phyloP scores from a whole-genome alignment of 2,329 filamentous ascomycete species.

The Emergomyces orientalis region DNA sequence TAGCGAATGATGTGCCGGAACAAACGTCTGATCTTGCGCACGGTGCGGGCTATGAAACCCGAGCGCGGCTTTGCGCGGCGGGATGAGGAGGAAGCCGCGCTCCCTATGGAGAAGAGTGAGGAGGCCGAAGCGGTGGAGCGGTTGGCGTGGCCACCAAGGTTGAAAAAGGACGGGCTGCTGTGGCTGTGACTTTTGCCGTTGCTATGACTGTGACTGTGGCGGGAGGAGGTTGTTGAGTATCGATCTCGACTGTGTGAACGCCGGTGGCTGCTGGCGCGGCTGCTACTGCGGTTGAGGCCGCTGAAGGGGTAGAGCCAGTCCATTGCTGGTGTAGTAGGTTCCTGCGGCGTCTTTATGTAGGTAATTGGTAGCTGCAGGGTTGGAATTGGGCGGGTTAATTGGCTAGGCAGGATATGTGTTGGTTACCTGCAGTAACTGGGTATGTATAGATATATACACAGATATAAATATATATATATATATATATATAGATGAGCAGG shows the following conservation, averaged over 20 bases:
- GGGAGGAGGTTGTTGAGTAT: constrained; percentile 26
- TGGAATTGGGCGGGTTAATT: not conserved
- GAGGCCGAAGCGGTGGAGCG: constrained; percentile 30
- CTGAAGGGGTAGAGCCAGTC: constrained; percentile 37
- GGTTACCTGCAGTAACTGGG: not conserved
- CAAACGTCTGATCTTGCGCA: constrained; percentile 67
- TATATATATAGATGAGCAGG: not conserved
- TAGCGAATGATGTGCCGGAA: constrained; percentile 73
- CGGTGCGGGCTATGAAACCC: constrained; percentile 64
- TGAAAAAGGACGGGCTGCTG: constrained; percentile 41
- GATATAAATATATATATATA: not conserved
- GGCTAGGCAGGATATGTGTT: not conserved
- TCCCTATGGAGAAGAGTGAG: constrained; percentile 35
- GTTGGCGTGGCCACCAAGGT: constrained; percentile 27
- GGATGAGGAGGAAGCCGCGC: constrained; percentile 57
- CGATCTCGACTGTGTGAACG: constrained; percentile 25
- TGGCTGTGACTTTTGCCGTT: constrained; percentile 23
- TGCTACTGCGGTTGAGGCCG: constrained; percentile 20
- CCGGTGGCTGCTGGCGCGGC: constrained; percentile 21
- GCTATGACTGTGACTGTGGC: constrained; percentile 21
- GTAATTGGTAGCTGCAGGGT: not conserved
- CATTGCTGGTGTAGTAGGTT: constrained; percentile 23
- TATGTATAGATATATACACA: not conserved
- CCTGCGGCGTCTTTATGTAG: not conserved
- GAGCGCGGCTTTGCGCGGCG: constrained; percentile 68